Base-by-base conservation (phyloP, 2,329 filamentous ascomycete genomes). In the Aspergillus sp. region DNA sequence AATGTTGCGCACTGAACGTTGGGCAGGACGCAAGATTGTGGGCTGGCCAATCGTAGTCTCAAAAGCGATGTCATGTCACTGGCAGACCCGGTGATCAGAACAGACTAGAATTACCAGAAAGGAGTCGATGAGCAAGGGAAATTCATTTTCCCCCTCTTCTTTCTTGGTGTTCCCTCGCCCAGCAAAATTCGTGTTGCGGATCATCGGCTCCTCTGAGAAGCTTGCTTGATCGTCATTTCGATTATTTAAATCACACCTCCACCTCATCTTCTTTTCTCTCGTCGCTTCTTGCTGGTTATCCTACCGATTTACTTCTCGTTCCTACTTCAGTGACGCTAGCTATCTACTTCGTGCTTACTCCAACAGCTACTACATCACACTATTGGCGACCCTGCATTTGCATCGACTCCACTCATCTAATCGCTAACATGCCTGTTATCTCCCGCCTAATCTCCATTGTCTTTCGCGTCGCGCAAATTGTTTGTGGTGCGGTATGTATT, bases 401-500 rank as follows among this genome's bases (percentile, higher is more conserved):
- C 10, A 52, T 51, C 49, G 25, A 51, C 42, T 50, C 30, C 17
- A 58, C 52, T 49, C 42, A 27, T 2, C 32, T 36, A 36, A 36
- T 36, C 32, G 47, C 25, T 21, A 44, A 55, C 59, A 85, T 85
- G 83, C 75, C 75, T 57, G 76, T 83, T 64, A 59, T 86, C 62
- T 81, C 82, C 8, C 83, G 86, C 60, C 65, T 88, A 21, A 63
- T 83, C 27, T 85, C 84, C 23, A 80, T 87, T 64, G 73, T 84
- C 68, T 80, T 89, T 66, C 86, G 87, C 71, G 71, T 84, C 11
- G 82, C 81, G 67, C 82, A 91, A 78, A 82, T 93, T 64, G 86
- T 82, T 69, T 92, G 90, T 71, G 88, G 84, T n/a, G 83, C 85
- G 66, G 88, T 92, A 73, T 66, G 80, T 70, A 48, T 8, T 32